Evolutionary conservation across 2,329 filamentous ascomycete species (phyloP).

Genomic region (Daldinia sp.): DNA sequence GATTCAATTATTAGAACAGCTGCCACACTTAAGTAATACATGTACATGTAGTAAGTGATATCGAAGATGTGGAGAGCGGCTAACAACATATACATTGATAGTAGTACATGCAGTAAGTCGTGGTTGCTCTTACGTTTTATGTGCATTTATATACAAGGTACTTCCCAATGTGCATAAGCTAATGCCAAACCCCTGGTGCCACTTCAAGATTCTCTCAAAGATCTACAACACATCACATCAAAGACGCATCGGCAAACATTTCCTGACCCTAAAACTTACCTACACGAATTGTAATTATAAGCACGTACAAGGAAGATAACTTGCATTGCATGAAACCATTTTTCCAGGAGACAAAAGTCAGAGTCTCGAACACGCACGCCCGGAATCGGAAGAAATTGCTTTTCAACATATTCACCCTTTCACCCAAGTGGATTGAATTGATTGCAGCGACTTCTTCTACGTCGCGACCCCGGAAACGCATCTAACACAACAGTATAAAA

Average conservation of each 20-base stretch:
- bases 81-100: too few relatives aligned
- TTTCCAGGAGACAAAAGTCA: conserved; percentile 2
- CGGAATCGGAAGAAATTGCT: conserved; percentile 31
- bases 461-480: not conserved
- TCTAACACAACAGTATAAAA: not conserved
- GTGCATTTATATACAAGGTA: not conserved
- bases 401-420: conserved; percentile 34
- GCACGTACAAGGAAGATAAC: conserved; percentile 15
- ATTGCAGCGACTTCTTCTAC: conserved; percentile 2
- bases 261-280: not conserved
- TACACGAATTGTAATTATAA: conserved; percentile 8
- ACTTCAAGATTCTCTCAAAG: not conserved
- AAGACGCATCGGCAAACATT: conserved; percentile 7
- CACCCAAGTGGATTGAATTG: conserved; percentile 33
- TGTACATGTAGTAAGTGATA: not conserved
- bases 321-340: conserved; percentile 19
- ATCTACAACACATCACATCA: conserved; percentile 8
- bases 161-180: not conserved
- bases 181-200: not conserved
- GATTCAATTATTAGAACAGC: not conserved
- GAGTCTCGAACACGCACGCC: conserved; percentile 7
- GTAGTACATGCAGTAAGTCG: too few relatives aligned
- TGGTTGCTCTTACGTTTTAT: not conserved
- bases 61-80: conserved; percentile 6
- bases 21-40: not conserved